Evolutionary conservation across 345 rosid species (phyloP), one percentile per base, ranked within the genome.

Genomic region (Citrus unshiu): DNA sequence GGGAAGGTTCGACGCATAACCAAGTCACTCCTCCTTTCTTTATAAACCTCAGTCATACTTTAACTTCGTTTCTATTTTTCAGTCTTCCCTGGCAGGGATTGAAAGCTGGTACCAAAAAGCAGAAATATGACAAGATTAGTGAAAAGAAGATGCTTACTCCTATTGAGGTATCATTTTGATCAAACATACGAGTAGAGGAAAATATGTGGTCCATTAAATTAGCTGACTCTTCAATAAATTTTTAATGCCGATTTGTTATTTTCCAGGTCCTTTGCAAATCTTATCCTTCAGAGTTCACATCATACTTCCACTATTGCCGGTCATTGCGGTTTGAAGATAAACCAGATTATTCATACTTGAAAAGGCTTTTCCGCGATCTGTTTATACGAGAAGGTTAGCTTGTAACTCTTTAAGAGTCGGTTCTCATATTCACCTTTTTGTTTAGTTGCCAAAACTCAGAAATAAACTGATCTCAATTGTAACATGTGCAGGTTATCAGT

Each of bases 71-170:
- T 73, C 73, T 51, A 37, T 81, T 72, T 78, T 70, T 79, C 90
- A 96, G 99, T 83, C 95, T 96, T 82, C 99, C 98, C 29, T 96
- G 99, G 97, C 98, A 96, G 86, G 98, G 98, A 76, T 67, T 96
- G 79, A 96, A 88, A 87, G 98, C 93, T 72, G 98, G 98, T 78
- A 96, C 93, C 21, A 94, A 96, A 88, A 96, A 96, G 89, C 99
- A 94, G 85, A 96, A 94, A 84, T 96, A 96, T 83, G 98, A 94
- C 83, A 96, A 91, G 81, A 96, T 96, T 80, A 91, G 98, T 73
- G 98, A 94, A 83, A 96, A 93, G 89, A 93, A 96, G 93, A 93
- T 90, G 90, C 90, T 91, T 75, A 96, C 97, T 80, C 87, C 98
- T 70, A 86, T 91, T 70, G 99, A 94, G 98, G 98, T 94, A 90